Percentiles rank a stretch among this genome's conserved stretches.
These are phyloP conservation scores for Mycosphaerella arachidis DNA, from an alignment of 2,329 filamentous ascomycete genomes.

Conservation along the genomic window DNA sequence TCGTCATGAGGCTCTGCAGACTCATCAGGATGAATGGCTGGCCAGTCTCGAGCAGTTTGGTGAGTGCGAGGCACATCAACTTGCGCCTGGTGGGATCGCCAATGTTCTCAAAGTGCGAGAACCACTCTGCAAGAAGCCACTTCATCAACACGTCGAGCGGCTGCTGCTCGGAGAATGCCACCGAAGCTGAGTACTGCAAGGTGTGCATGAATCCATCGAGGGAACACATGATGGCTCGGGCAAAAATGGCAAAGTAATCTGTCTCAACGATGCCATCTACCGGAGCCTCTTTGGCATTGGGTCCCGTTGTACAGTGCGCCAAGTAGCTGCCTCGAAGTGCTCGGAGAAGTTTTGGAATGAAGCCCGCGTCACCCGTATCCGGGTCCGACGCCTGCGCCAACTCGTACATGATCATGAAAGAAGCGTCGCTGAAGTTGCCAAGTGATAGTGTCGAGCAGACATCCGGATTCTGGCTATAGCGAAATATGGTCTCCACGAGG, in stretches of 20 bases:
- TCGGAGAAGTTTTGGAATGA: slow-evolving; percentile 51
- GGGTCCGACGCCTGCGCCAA: slow-evolving; percentile 13
- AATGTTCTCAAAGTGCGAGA: slow-evolving; percentile 64
- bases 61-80: slow-evolving; percentile 67
- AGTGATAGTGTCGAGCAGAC: slow-evolving; percentile 10
- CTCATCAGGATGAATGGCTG: slow-evolving; percentile 40
- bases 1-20: slow-evolving; percentile 67
- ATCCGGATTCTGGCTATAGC: slow-evolving; percentile 39
- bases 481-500: slow-evolving; percentile 44
- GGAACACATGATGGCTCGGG: slow-evolving; percentile 69
- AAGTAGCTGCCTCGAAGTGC: slow-evolving; percentile 50
- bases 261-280: slow-evolving; percentile 73
- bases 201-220: slow-evolving; percentile 62
- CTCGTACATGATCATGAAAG: slow-evolving; percentile 14
- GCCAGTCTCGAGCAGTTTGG: slow-evolving; percentile 63
- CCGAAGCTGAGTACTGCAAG: slow-evolving; percentile 36
- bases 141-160: slow-evolving; percentile 36
- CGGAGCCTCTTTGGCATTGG: slow-evolving; percentile 63
- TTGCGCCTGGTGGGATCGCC: slow-evolving; percentile 64
- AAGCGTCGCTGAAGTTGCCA: slow-evolving; percentile 13
- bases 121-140: slow-evolving; percentile 58
- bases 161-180: slow-evolving; percentile 7
- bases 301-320: slow-evolving; percentile 76
- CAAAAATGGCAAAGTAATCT: slow-evolving; percentile 79
- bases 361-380: slow-evolving; percentile 38